Base-by-base conservation (phyloP, 495 filamentous ascomycete species). In the Neurospora sp. region DNA sequence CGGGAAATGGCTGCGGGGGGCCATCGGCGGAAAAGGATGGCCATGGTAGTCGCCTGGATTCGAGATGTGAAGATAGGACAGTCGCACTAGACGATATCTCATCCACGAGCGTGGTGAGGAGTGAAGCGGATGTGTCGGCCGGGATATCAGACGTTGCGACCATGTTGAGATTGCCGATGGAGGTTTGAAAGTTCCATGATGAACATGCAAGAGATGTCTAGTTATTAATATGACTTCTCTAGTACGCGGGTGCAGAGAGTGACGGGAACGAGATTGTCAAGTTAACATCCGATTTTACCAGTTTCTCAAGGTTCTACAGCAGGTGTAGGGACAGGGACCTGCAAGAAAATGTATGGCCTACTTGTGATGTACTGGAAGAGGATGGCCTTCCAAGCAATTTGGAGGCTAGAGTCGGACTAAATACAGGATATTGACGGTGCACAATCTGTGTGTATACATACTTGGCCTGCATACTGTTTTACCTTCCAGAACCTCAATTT, bases 11-110 rank as follows among this genome's bases (percentile, higher is more conserved):
- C 20, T 70, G 44, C 5, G 61, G 31, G n/a, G 74, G 74, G 1
- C 71, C 73, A 38, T 75, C 72, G 1, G 71, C 22, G 7, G 69
- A 70, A 45, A 76, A 73, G 16, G 73, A 73, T 31, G 75, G 75
- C 35, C 73, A 72, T 18, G 73, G 75, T 9, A 73, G 70, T n/a
- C 65, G 37, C 68, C 38, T 38, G n/a, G 48, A 31, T 59, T 71
- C 14, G 38, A 76, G 20, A 22, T 74, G 31, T 1, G 72, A 59
- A 40, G 41, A 31, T 9, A 76, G 69, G 16, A 71, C 16, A 10
- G 53, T 44, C 6, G 71, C 44, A 42, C 72, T 69, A 20, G 35
- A 42, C 3, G 53, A 38, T 40, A 76, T 76, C 20, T 72, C 71
- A 10, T 73, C 71, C 12, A 69, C 71, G 9, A 76, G 69, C 9